Base-by-base conservation (phyloP, 768 basidiomycete genomes). In the Trametes maxima region DNA sequence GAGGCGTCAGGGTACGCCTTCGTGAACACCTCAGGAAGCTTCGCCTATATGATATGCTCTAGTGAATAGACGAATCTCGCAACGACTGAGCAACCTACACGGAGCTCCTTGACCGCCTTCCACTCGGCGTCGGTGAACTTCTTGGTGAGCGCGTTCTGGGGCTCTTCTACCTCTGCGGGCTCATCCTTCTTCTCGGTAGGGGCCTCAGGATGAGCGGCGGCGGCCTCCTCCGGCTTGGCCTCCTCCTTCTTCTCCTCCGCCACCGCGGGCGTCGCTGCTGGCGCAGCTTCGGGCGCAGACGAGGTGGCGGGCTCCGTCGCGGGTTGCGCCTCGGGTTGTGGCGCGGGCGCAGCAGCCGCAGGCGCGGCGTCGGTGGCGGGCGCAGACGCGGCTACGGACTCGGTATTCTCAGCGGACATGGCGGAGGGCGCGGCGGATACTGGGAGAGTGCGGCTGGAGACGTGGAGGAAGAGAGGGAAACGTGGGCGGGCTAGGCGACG, bases 41-140 rank as follows among this genome's bases (percentile, higher is more conserved):
- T 72, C 19, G 63, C 47, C 70, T 72, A 52, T 7, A 10, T 16
- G 28, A 3, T 6, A 21, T n/a, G 4, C 10, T 13, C 21, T 21
- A 47, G 47, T 57, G n/a, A 63, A n/a, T 19, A 46, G 21, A 22
- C 45, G 21, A 8, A 24, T 8, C 2, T 12, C 39, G 45, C 10
- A 24, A 21, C 19, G 13, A 21, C 12, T 1, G 17, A 2, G 28
- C 8, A 43, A 72, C 82, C 42, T 68, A 90, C 90, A 62, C 89
- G 79, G 62, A 94, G 86, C 65, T 82, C 81, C 64, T 82, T 82
- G 65, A 94, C 73, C 10, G 87, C 87, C 14, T 70, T 75, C 89
- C 90, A 89, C 72, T 94, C 92, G n/a, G 76, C 78, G 8, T 82
- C 74, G 0, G 85, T 89, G 72, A 93, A 94, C 68, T 80, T 79